Evolutionary conservation across 345 rosid species (phyloP).

Genomic region (Xanthoceras sorbifolium): DNA sequence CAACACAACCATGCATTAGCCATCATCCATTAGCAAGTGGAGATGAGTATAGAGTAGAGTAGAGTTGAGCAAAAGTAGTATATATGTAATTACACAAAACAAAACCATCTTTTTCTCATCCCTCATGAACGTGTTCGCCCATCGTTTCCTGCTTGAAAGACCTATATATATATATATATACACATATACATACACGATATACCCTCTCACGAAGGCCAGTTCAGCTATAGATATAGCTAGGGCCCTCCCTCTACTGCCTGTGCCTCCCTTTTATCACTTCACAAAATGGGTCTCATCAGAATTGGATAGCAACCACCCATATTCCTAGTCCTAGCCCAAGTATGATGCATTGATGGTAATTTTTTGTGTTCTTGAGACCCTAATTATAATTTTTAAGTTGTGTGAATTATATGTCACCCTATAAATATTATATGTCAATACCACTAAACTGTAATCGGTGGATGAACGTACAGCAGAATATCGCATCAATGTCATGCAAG

Average conservation of each 20-base stretch:
- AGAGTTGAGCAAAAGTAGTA: background rate
- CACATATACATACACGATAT: no score
- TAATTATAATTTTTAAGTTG: no score
- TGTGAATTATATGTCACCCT: no score
- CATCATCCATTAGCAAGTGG: no score
- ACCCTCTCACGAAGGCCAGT: background rate
- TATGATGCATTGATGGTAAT: no score
- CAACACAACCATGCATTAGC: no score
- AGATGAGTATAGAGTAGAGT: background rate
- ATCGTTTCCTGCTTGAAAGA: background rate
- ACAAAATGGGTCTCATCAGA: background rate
- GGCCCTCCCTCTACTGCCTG: slow-evolving; percentile 5
- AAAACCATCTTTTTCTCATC: background rate
- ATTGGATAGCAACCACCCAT: background rate
- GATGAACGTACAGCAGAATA: no score
- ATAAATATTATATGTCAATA: no score
- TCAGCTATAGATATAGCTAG: background rate
- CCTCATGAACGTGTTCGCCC: slow-evolving; percentile 8
- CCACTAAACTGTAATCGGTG: no score
- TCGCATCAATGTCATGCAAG: no score
- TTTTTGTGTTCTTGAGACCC: background rate
- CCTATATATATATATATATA: no score
- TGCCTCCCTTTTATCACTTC: background rate
- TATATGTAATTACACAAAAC: no score
- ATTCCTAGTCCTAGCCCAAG: background rate